Conservation (phyloP, 768 basidiomycete species). For the Tricholoma sp. region DNA sequence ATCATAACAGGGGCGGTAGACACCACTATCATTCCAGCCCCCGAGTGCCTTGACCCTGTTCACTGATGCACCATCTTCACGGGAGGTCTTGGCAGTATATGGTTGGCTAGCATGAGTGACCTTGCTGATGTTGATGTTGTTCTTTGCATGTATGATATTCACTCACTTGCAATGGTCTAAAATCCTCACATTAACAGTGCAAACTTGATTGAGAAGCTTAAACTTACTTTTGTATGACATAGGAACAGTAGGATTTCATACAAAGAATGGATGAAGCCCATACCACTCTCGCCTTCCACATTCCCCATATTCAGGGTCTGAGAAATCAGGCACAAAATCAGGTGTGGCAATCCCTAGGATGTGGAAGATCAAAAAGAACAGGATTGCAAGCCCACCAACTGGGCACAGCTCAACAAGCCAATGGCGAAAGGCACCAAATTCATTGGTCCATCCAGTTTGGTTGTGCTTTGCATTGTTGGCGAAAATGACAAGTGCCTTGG, state of each 20-base stretch:
- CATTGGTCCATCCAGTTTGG: constrained; percentile 11
- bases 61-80: constrained; percentile 16
- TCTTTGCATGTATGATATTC: constrained; percentile 17
- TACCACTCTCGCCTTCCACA: constrained; percentile 23
- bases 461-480: neutral
- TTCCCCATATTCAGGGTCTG: constrained; percentile 3
- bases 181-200: neutral
- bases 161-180: constrained; percentile 22
- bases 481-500: neutral
- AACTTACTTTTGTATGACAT: constrained; percentile 27
- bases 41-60: constrained; percentile 22
- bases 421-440: constrained; percentile 22
- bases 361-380: constrained; percentile 18
- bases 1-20: constrained; percentile 20
- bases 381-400: constrained; percentile 2
- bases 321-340: constrained; percentile 13
- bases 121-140: constrained; percentile 14
- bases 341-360: constrained; percentile 9
- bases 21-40: constrained; percentile 10
- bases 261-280: constrained; percentile 2
- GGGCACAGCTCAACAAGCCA: constrained; percentile 19
- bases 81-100: constrained; percentile 17
- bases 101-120: too few species aligned
- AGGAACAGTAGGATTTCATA: neutral
- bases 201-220: neutral